These are phyloP conservation scores for Cutaneotrichosporon sp. DNA, from an alignment of 1,284 basidiomycete genomes.

Conservation along the genomic window DNA sequence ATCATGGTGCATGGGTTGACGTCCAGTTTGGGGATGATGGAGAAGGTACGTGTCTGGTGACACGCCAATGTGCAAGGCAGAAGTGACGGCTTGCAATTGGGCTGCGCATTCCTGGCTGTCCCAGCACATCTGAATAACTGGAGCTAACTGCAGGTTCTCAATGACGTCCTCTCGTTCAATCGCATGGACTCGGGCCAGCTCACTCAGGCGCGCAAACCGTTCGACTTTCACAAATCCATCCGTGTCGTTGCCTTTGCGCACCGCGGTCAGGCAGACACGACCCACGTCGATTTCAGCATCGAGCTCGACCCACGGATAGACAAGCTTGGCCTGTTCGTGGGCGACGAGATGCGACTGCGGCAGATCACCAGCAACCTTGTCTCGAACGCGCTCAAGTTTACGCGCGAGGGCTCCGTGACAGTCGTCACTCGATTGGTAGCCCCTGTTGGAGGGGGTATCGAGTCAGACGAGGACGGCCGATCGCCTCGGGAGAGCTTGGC, in stretches of 20 bases:
- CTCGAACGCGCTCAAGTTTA: constrained; percentile 60
- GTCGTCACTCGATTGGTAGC: constrained; percentile 46
- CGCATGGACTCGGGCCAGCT: constrained; percentile 51
- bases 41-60: constrained; percentile 29
- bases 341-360: constrained; percentile 62
- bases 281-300: constrained; percentile 64
- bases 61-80: background rate
- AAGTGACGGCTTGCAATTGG: no score
- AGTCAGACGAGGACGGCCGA: background rate
- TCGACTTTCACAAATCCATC: constrained; percentile 77
- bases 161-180: constrained; percentile 65
- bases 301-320: constrained; percentile 72
- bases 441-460: constrained; percentile 16
- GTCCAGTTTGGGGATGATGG: constrained; percentile 74
- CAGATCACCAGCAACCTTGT: constrained; percentile 60
- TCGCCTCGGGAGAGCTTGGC: background rate
- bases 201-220: constrained; percentile 55
- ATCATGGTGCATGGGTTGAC: constrained; percentile 55
- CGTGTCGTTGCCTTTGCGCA: constrained; percentile 72
- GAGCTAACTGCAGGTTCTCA: constrained; percentile 57
- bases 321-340: constrained; percentile 54
- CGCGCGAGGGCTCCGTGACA: constrained; percentile 56
- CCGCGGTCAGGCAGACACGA: constrained; percentile 66
- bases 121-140: no score
- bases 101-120: no score